Evolutionary conservation across 768 basidiomycete species (phyloP), one percentile per base, ranked within the genome.

Genomic region (Asterophora lycoperdoides): DNA sequence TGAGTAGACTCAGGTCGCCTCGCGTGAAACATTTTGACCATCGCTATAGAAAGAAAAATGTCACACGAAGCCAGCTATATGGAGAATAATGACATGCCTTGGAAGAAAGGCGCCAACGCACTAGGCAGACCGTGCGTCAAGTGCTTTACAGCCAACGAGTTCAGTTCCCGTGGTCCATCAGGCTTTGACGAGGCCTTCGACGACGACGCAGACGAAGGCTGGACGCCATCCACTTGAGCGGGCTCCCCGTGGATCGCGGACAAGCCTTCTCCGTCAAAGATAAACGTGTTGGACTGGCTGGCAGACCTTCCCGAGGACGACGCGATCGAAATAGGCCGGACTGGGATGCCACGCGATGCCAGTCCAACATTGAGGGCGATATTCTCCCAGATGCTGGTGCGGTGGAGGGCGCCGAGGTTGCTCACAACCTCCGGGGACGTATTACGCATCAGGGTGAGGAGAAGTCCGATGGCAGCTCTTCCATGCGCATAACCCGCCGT

Each of bases 351-450:
- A 56, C 74, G 79, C 13, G 70, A 64, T 13, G 72, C 64, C 34
- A 85, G 66, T 19, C 77, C 79, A 14, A 75, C 70, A 56, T 86
- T 87, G 42, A 96, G 75, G 14, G 82, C 68, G 34, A 91, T 86
- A 56, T 90, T 93, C 68, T 95, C 91, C 87, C 89, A 91, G 5
- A 91, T 79, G 52, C 81, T 84, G 1, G 84, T 80, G 13, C 90
- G 81, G 62, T 96, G 93, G 5, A 97, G 69, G 38, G 78, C 66
- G 3, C 93, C 95, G 20, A 97, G 72, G 53, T 88, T 78, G 4
- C 68, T 66, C 19, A 98, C 68, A 20, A 91, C 78, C 52, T 81
- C 72, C 14, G 80, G 74, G 14, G 82, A 75, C 18, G 78, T 79
- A 18, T 75, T 76, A 17, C 72, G 76, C 75, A 86, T 84, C 40